Conservation (phyloP, 2,329 filamentous ascomycete genomes). For the Ilyonectria robusta region DNA sequence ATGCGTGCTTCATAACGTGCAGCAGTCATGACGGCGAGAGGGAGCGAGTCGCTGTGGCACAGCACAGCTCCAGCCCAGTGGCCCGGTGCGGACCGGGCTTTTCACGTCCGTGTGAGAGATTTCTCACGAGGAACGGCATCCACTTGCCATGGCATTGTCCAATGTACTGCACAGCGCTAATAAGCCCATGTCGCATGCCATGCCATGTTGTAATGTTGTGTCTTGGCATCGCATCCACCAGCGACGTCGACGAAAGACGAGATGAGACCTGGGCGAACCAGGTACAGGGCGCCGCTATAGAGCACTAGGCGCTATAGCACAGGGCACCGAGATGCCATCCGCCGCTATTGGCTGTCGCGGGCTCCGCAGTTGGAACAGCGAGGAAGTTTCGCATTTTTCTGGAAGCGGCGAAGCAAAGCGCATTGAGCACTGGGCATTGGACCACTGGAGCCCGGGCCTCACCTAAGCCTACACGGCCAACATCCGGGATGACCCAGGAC, state of each 20-base stretch:
- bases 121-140: constrained; percentile 27
- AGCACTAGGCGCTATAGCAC: background rate
- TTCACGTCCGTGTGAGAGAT: background rate
- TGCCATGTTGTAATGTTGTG: background rate
- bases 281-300: background rate
- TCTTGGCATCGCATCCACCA: background rate
- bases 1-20: background rate
- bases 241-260: background rate
- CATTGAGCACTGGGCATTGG: background rate
- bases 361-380: constrained; percentile 4
- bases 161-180: background rate
- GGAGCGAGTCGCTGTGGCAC: background rate
- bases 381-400: constrained; percentile 29
- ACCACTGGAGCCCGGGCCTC: background rate
- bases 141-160: constrained; percentile 13
- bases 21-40: background rate
- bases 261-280: background rate
- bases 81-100: constrained; percentile 8
- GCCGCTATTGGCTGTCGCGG: constrained; percentile 7
- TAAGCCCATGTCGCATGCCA: constrained; percentile 9
- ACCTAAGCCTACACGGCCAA: constrained; percentile 13
- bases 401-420: constrained; percentile 19
- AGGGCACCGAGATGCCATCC: background rate
- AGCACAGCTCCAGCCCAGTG: constrained; percentile 1
- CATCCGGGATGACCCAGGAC: constrained; percentile 16